phyloP scores from a whole-genome alignment of 208 protist species.

The Trypanosoma lewisi region DNA sequence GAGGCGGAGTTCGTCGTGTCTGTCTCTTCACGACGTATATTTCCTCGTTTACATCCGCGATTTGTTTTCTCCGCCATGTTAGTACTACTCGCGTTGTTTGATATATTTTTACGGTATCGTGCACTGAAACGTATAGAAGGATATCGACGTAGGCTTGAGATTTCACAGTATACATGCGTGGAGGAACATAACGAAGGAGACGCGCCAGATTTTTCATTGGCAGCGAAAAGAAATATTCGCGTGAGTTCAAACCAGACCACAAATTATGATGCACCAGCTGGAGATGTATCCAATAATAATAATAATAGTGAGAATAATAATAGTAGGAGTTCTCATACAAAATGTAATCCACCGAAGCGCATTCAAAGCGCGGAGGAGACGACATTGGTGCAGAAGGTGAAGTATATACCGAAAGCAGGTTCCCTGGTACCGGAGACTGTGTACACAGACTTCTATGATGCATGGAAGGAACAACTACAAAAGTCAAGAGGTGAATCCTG shows the following conservation, averaged over 20 bases:
- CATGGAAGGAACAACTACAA: slow-evolving; percentile 44
- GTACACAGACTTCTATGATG: slow-evolving; percentile 41
- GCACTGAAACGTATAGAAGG: slow-evolving; percentile 35
- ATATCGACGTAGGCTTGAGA: slow-evolving; percentile 9
- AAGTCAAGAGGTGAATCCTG: slow-evolving; percentile 39
- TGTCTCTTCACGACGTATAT: slow-evolving; percentile 26
- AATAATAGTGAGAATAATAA: too few relatives aligned
- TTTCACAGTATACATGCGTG: not conserved
- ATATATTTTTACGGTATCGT: slow-evolving; percentile 31
- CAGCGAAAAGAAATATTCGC: too few relatives aligned
- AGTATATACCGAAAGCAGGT: not conserved
- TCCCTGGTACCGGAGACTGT: slow-evolving; percentile 35
- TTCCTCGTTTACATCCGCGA: slow-evolving; percentile 8
- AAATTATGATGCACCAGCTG: too few relatives aligned
- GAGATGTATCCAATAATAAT: too few relatives aligned
- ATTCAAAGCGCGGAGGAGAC: not conserved
- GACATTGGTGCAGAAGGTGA: not conserved
- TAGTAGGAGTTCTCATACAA: not conserved
- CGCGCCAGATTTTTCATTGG: too few relatives aligned
- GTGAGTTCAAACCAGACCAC: too few relatives aligned
- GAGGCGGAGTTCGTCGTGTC: slow-evolving; percentile 34
- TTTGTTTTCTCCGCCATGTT: slow-evolving; percentile 28
- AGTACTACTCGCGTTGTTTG: slow-evolving; percentile 30
- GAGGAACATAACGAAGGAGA: not conserved
- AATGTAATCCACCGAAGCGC: not conserved